Percentiles rank a stretch among this genome's conserved stretches.
Evolutionary conservation across 306 rosid genomes (phyloP).

Genomic region (Prunus padus): DNA sequence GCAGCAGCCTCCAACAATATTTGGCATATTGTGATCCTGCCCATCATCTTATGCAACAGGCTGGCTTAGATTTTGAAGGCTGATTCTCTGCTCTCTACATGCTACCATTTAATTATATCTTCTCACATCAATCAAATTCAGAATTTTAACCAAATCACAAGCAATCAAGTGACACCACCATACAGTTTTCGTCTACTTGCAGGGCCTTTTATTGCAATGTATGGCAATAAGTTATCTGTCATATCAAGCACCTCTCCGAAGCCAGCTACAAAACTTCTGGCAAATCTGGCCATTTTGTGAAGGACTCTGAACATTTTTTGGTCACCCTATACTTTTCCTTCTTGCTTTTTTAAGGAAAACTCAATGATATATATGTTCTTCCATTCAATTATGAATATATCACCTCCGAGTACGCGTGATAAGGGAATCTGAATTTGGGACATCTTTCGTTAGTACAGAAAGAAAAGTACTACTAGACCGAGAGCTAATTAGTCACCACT

Average conservation of each 20-base stretch:
- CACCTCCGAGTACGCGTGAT: too few relatives aligned
- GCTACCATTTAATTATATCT: neutral
- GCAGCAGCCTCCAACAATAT: slow-evolving; percentile 12
- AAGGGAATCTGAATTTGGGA: too few relatives aligned
- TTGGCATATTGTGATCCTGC: slow-evolving; percentile 10
- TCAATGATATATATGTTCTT: too few relatives aligned
- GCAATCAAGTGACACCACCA: neutral
- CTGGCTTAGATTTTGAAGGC: slow-evolving; percentile 30
- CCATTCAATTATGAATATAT: too few relatives aligned
- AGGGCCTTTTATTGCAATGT: slow-evolving; percentile 27
- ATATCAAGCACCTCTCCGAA: slow-evolving; percentile 32
- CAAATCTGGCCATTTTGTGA: slow-evolving; percentile 14
- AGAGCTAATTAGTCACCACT: too few relatives aligned
- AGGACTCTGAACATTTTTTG: slow-evolving; percentile 18
- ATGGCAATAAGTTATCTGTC: slow-evolving; percentile 5
- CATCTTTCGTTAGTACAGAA: too few relatives aligned
- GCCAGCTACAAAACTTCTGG: slow-evolving; percentile 59
- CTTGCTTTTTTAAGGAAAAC: too few relatives aligned
- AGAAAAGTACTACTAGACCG: too few relatives aligned
- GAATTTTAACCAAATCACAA: slow-evolving; percentile 10
- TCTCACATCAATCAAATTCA: slow-evolving; percentile 4
- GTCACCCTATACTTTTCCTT: neutral
- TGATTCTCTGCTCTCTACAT: neutral
- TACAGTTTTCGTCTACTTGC: neutral
- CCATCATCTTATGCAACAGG: slow-evolving; percentile 10